These are phyloP conservation scores for Avicennia marina DNA, from an alignment of 257 asterid species.

Conservation along the genomic window DNA sequence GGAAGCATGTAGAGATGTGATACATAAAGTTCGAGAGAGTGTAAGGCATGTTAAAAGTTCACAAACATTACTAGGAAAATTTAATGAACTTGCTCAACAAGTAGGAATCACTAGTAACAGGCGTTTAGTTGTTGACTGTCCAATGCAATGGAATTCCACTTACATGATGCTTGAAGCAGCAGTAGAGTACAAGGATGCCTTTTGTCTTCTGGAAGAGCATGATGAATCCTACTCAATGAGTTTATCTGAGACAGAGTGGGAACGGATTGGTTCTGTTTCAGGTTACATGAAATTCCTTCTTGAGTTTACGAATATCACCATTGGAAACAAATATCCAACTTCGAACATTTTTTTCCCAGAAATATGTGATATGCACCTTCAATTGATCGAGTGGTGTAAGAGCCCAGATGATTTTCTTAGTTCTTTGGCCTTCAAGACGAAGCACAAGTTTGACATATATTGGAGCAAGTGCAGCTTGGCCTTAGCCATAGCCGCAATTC, in stretches of 20 bases:
- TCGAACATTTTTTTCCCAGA: constrained; percentile 73
- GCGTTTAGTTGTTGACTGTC: constrained; percentile 62
- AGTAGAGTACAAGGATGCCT: constrained; percentile 56
- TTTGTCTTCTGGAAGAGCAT: constrained; percentile 53
- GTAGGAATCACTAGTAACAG: constrained; percentile 47
- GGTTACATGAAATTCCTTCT: constrained; percentile 61
- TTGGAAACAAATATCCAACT: constrained; percentile 57
- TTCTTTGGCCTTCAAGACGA: constrained; percentile 68
- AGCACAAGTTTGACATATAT: constrained; percentile 66
- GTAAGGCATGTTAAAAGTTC: constrained; percentile 68
- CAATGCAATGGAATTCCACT: constrained; percentile 75
- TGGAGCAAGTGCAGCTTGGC: constrained; percentile 80
- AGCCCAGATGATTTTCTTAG: constrained; percentile 72
- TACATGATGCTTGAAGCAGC: constrained; percentile 82
- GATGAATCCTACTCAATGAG: constrained; percentile 55
- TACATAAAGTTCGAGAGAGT: constrained; percentile 61
- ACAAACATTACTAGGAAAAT: constrained; percentile 52
- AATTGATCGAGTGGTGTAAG: constrained; percentile 78
- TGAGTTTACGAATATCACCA: constrained; percentile 52
- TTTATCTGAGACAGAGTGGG: constrained; percentile 85
- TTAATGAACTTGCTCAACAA: constrained; percentile 65
- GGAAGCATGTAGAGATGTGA: constrained; percentile 55
- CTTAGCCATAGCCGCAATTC: constrained; percentile 73
- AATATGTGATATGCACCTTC: constrained; percentile 80
- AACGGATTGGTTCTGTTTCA: constrained; percentile 42